Conservation (phyloP, 768 basidiomycete genomes). For the Chiua virens region DNA sequence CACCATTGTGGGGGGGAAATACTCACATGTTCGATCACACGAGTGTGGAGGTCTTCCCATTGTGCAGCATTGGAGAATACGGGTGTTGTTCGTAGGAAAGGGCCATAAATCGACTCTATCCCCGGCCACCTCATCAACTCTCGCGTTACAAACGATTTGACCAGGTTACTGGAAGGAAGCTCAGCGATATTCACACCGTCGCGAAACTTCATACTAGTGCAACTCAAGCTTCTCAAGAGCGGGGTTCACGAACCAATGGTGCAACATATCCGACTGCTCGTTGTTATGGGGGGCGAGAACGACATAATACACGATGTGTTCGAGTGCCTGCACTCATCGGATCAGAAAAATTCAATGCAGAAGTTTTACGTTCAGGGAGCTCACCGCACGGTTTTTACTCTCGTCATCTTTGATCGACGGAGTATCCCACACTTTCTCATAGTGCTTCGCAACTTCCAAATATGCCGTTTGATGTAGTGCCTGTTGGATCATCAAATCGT, state of each 20-base stretch:
- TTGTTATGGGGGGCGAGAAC: constrained; percentile 93
- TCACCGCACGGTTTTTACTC: constrained; percentile 65
- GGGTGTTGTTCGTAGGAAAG: constrained; percentile 72
- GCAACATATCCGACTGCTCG: constrained; percentile 96
- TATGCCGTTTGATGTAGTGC: constrained; percentile 83
- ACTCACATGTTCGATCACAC: constrained; percentile 94
- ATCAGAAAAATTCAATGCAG: constrained; percentile 1
- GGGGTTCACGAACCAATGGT: constrained; percentile 80
- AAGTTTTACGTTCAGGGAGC: constrained; percentile 21
- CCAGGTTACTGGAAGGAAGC: constrained; percentile 65
- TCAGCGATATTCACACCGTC: constrained; percentile 2
- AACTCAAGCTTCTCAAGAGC: constrained; percentile 78
- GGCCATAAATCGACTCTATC: constrained; percentile 85
- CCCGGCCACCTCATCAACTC: constrained; percentile 98
- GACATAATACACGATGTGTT: constrained; percentile 93
- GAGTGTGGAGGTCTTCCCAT: constrained; percentile 94
- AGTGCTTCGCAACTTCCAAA: constrained; percentile 92
- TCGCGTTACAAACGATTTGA: constrained; percentile 90
- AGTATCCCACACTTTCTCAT: constrained; percentile 97
- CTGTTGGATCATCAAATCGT: constrained; percentile 95
- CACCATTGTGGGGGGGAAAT: constrained; percentile 9
- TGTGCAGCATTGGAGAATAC: constrained; percentile 79
- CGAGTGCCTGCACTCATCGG: constrained; percentile 63
- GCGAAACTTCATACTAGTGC: constrained; percentile 64
- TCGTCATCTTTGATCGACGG: constrained; percentile 88